phyloP scores from a whole-genome alignment of 164 flowering plant species.

The Piper longum region DNA sequence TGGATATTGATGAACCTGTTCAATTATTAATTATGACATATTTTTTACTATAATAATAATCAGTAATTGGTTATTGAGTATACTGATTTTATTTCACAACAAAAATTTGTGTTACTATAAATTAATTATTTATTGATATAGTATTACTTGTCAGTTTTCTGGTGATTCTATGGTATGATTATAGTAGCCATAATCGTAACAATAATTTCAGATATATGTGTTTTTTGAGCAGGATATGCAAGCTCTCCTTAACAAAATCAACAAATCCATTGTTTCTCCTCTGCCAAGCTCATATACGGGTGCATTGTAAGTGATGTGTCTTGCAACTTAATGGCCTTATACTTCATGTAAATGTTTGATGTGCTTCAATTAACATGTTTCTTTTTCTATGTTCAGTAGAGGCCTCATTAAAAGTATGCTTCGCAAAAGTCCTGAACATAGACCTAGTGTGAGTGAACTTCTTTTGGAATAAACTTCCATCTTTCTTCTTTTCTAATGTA shows the following conservation, averaged over 20 bases:
- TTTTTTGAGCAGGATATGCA: constrained; percentile 80
- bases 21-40: too few species aligned
- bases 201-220: neutral
- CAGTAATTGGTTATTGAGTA: too few species aligned
- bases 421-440: constrained; percentile 85
- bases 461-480: neutral
- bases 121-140: too few species aligned
- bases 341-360: neutral
- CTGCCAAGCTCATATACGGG: constrained; percentile 85
- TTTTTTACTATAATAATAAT: too few species aligned
- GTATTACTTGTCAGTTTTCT: neutral
- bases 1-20: too few species aligned
- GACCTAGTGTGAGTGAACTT: constrained; percentile 73
- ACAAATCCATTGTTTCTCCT: constrained; percentile 86
- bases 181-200: too few species aligned
- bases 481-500: neutral
- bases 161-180: neutral
- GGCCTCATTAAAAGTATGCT: constrained; percentile 94
- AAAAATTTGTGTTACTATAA: too few species aligned
- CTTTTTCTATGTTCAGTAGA: constrained; percentile 37
- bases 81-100: too few species aligned
- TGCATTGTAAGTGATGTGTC: constrained; percentile 56
- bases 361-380: neutral
- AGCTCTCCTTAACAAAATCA: constrained; percentile 84
- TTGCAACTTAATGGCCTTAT: neutral